phyloP scores from a whole-genome alignment of 225 moss, liverwort and hornwort species.

The Asterella californica region DNA sequence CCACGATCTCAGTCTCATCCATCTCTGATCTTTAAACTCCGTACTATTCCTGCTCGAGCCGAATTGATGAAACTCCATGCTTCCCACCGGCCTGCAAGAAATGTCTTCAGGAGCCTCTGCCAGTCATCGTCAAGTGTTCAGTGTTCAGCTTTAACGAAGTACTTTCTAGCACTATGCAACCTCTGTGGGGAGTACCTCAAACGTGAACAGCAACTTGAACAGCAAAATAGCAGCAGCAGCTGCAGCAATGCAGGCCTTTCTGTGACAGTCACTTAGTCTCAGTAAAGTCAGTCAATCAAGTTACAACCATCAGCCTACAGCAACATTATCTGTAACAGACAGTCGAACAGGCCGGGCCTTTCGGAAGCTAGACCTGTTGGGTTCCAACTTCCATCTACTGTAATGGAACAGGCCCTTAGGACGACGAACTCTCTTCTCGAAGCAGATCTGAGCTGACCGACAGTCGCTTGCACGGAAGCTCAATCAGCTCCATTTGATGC shows the following conservation, averaged over 20 bases:
- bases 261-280: background rate
- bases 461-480: background rate
- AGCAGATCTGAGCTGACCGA: background rate
- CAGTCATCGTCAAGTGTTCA: background rate
- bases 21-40: background rate
- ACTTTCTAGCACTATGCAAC: background rate
- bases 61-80: conserved; percentile 1
- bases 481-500: background rate
- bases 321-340: background rate
- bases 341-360: background rate
- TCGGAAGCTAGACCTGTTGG: background rate
- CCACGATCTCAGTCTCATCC: background rate
- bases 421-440: background rate
- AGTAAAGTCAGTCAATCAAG: background rate
- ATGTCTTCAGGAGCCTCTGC: background rate
- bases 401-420: background rate
- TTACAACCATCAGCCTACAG: background rate
- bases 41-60: background rate
- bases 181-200: background rate
- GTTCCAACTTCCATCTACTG: background rate
- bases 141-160: background rate
- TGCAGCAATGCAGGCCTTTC: background rate
- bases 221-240: background rate
- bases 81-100: conserved; percentile 2
- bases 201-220: background rate